Percentiles rank a stretch among this genome's conserved stretches.
These are phyloP conservation scores for Dothiorella sarmentorum DNA, from an alignment of 2,329 filamentous ascomycete species.

Conservation along the genomic window DNA sequence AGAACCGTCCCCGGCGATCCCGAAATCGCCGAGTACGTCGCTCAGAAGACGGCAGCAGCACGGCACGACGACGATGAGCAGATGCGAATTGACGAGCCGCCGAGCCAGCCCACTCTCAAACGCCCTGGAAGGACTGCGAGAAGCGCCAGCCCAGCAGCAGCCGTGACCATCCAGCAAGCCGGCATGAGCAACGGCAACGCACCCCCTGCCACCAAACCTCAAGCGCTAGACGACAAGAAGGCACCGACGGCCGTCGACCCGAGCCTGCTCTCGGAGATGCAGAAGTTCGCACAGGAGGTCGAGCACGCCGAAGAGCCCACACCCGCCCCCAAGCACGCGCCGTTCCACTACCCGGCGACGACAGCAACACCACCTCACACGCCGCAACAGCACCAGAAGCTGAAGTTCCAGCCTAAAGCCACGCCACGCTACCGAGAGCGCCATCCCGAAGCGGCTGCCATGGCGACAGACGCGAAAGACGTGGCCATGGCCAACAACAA, in stretches of 20 bases:
- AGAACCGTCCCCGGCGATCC: neutral
- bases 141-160: conserved; percentile 1
- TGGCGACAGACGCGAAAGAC: conserved; percentile 24
- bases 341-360: too few species aligned
- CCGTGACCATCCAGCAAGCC: neutral
- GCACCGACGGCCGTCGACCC: conserved; percentile 21
- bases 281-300: conserved; percentile 33
- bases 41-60: neutral
- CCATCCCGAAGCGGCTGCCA: conserved; percentile 23
- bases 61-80: neutral
- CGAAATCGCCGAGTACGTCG: neutral
- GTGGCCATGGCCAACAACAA: too few species aligned
- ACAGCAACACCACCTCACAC: neutral
- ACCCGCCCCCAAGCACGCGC: neutral
- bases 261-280: conserved; percentile 31
- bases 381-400: conserved; percentile 22
- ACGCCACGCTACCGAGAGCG: conserved; percentile 35
- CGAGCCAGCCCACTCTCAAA: neutral
- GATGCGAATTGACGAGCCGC: neutral
- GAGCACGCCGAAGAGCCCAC: conserved; percentile 24
- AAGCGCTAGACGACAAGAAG: neutral
- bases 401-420: conserved; percentile 35
- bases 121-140: conserved; percentile 2
- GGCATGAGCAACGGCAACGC: neutral
- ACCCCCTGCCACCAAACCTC: neutral